Conservation (phyloP, 2,329 filamentous ascomycete genomes). For the Pestalotiopsis fici region DNA sequence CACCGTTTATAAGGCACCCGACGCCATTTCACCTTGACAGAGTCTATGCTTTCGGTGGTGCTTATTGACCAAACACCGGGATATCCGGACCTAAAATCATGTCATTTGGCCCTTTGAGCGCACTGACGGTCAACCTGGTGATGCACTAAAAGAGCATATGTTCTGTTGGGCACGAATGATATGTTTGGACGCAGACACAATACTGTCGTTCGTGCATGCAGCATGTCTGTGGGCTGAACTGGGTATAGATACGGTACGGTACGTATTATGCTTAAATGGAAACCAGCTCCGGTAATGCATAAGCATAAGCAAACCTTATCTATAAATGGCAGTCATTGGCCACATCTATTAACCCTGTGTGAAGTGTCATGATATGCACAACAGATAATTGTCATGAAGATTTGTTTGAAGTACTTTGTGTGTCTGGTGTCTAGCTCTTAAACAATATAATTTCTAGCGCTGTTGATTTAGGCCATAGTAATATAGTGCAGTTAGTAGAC, state of each 20-base stretch:
- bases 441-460: too few species aligned
- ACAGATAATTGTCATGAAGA: too few species aligned
- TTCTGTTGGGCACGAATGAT: neutral
- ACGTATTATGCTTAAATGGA: neutral
- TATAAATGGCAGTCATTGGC: neutral
- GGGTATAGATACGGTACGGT: neutral
- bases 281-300: neutral
- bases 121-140: neutral
- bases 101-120: neutral
- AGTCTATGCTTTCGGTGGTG: neutral
- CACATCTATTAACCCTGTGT: neutral
- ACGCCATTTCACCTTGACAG: neutral
- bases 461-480: too few species aligned
- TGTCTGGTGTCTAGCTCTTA: too few species aligned
- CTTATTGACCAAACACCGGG: neutral
- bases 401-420: too few species aligned
- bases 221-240: neutral
- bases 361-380: neutral
- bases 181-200: neutral
- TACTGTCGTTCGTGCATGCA: neutral
- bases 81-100: neutral
- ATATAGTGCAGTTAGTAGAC: too few species aligned
- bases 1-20: neutral
- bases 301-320: neutral
- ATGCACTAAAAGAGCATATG: neutral